A percentile compares a stretch with the other conserved stretches of the same genome.
These are phyloP conservation scores for Phytopythium mirpurense DNA, from an alignment of 352 stramenopile species.

Conservation along the genomic window DNA sequence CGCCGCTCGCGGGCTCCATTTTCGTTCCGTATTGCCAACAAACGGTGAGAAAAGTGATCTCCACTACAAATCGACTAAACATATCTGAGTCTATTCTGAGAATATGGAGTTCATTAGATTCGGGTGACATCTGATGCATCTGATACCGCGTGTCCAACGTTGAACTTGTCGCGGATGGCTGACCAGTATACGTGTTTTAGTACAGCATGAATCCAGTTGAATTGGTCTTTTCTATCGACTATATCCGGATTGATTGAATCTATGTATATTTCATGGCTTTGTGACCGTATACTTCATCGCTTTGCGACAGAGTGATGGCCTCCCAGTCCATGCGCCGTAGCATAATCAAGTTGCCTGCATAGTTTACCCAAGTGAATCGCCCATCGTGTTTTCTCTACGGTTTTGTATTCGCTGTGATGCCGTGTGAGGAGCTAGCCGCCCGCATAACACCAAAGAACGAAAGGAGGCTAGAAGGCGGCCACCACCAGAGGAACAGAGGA, in stretches of 20 bases:
- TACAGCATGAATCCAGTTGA: too few relatives aligned
- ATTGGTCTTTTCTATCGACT: too few relatives aligned
- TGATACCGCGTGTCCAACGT: constrained; percentile 1
- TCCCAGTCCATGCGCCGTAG: not conserved
- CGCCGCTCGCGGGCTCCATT: constrained; percentile 7
- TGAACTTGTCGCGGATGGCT: constrained; percentile 4
- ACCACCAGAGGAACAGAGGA: not conserved
- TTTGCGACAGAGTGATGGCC: constrained; percentile 3
- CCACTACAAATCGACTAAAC: not conserved
- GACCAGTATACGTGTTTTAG: constrained; percentile 4
- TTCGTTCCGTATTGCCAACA: not conserved
- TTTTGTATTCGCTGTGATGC: not conserved
- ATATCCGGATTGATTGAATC: too few relatives aligned
- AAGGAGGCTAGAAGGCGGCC: not conserved
- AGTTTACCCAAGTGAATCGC: constrained; percentile 1
- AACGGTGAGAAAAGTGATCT: constrained; percentile 3
- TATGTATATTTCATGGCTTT: constrained; percentile 4
- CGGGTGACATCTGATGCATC: constrained; percentile 7
- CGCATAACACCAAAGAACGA: constrained; percentile 3
- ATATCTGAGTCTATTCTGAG: constrained; percentile 5
- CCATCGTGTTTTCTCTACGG: not conserved
- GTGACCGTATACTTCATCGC: constrained; percentile 4
- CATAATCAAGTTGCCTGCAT: not conserved
- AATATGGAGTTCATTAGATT: not conserved
- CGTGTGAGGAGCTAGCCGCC: not conserved